Evolutionary conservation across 768 basidiomycete species (phyloP).

Genomic region (Pulveroboletus sp.): DNA sequence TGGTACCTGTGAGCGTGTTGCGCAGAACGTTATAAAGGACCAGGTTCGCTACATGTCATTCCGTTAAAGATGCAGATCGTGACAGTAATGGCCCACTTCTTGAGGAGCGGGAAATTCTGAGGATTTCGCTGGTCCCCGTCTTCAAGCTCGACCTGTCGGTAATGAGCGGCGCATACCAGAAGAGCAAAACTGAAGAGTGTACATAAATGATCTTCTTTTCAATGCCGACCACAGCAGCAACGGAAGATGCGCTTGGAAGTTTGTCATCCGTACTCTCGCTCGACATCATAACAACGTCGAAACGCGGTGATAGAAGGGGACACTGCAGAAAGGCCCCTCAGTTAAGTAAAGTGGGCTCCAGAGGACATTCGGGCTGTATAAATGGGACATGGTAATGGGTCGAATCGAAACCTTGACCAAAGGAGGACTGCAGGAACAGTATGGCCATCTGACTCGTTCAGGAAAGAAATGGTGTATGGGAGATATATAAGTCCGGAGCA

Average conservation of each 20-base stretch:
- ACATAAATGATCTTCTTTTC: slow-evolving; percentile 15
- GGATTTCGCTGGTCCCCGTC: slow-evolving; percentile 38
- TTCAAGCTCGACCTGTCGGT: slow-evolving; percentile 36
- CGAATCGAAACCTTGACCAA: too few relatives aligned
- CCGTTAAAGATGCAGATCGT: slow-evolving; percentile 24
- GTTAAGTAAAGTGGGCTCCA: too few relatives aligned
- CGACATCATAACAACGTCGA: slow-evolving; percentile 8
- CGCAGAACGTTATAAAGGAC: background rate
- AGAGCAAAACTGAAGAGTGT: background rate
- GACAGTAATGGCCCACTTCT: slow-evolving; percentile 41
- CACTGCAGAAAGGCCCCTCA: too few relatives aligned
- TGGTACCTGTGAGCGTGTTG: background rate
- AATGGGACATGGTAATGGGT: too few relatives aligned
- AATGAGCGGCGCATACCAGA: slow-evolving; percentile 1
- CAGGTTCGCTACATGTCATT: slow-evolving; percentile 13
- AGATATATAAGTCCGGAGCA: too few relatives aligned
- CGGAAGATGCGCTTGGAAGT: background rate
- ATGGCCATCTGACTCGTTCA: too few relatives aligned
- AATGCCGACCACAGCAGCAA: background rate
- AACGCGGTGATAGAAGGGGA: background rate
- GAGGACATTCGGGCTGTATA: too few relatives aligned
- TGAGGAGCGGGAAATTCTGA: slow-evolving; percentile 29
- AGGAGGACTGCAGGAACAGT: too few relatives aligned
- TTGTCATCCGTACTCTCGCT: background rate
- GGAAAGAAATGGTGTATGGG: too few relatives aligned